These are phyloP conservation scores for Naumovozyma dairenensis DNA, from an alignment of 805 yeast species.

Conservation along the genomic window DNA sequence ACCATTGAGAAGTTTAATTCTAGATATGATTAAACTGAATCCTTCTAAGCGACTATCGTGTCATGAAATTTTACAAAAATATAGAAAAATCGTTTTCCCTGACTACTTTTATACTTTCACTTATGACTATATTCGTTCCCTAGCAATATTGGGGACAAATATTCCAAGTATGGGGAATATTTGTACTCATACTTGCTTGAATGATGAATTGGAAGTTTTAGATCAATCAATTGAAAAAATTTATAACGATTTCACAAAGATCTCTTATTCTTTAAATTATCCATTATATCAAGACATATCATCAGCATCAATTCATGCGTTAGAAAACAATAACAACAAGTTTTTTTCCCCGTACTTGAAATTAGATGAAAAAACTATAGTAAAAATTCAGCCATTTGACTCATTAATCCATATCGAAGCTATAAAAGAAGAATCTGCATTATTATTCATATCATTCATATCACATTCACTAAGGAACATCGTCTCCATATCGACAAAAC, in stretches of 20 bases:
- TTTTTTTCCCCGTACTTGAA: conserved; percentile 9
- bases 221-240: conserved; percentile 41
- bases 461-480: conserved; percentile 21
- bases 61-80: conserved; percentile 40
- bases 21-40: conserved; percentile 52
- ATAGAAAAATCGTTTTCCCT: conserved; percentile 49
- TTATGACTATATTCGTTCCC: conserved; percentile 51
- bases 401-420: conserved; percentile 2
- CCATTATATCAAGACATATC: conserved; percentile 5
- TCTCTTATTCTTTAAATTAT: conserved; percentile 17
- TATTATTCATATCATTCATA: conserved; percentile 20
- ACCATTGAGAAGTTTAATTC: conserved; percentile 44
- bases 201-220: conserved; percentile 9
- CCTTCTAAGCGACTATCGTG: conserved; percentile 55
- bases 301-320: neutral
- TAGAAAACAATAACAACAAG: conserved; percentile 3
- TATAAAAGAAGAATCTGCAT: conserved; percentile 20
- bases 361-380: conserved; percentile 1
- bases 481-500: conserved; percentile 10
- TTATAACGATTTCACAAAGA: conserved; percentile 45
- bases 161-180: conserved; percentile 13
- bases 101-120: conserved; percentile 56
- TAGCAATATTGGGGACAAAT: conserved; percentile 23
- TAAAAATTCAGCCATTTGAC: neutral
- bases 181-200: conserved; percentile 10